Conservation (phyloP, 148 eudicot genomes). For the Pouteria glomerata region DNA sequence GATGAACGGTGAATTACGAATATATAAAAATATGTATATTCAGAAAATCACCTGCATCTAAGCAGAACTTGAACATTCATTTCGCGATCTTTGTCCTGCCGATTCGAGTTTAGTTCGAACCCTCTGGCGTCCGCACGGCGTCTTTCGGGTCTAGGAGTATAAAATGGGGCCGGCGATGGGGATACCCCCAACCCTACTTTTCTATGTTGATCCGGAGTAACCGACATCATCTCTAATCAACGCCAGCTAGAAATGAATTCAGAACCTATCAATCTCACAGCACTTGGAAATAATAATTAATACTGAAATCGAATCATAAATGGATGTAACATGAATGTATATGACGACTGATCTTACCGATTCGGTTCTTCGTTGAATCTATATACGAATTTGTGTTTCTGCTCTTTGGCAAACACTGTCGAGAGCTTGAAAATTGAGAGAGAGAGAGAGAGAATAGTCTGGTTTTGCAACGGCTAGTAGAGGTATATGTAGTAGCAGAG, state of each 20-base stretch:
- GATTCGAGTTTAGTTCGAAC: slow-evolving; percentile 37
- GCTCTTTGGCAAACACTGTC: neutral
- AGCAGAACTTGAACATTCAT: slow-evolving; percentile 81
- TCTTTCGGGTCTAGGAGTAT: slow-evolving; percentile 76
- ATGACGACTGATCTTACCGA: neutral
- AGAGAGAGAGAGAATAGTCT: slow-evolving; percentile 4
- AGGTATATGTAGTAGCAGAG: neutral
- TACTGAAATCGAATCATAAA: neutral
- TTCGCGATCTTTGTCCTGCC: slow-evolving; percentile 58
- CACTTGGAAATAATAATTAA: neutral
- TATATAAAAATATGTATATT: too few relatives aligned
- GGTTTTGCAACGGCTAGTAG: slow-evolving; percentile 10
- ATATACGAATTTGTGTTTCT: neutral
- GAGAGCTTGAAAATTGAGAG: neutral
- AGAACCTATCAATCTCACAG: neutral
- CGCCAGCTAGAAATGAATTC: neutral
- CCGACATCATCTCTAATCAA: slow-evolving; percentile 37
- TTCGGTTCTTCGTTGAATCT: neutral
- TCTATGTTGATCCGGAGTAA: slow-evolving; percentile 62
- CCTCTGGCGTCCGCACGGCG: slow-evolving; percentile 44
- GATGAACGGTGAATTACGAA: too few relatives aligned
- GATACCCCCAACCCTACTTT: slow-evolving; percentile 58
- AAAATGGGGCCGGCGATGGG: slow-evolving; percentile 70
- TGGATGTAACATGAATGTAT: too few relatives aligned
- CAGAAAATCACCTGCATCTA: slow-evolving; percentile 69